Evolutionary conservation across 129 eudicot species (phyloP).

Genomic region (Chrysanthemum lavandulifolium): DNA sequence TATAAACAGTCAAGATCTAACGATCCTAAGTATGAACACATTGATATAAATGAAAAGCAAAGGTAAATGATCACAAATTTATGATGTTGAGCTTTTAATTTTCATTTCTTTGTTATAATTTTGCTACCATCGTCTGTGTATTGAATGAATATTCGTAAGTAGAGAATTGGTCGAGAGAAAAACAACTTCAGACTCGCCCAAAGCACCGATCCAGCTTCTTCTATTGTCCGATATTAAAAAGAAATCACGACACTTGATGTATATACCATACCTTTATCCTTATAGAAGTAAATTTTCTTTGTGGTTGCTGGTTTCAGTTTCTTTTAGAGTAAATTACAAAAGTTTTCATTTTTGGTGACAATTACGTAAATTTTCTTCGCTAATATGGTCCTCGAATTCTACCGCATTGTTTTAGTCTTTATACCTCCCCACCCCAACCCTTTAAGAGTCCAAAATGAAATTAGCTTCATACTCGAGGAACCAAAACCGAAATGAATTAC

Average conservation of each 20-base stretch:
- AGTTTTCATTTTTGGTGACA: not conserved
- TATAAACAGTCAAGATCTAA: conserved; percentile 65
- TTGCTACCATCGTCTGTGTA: conserved; percentile 35
- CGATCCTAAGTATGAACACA: conserved; percentile 80
- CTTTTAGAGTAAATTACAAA: not conserved
- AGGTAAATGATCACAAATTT: conserved; percentile 38
- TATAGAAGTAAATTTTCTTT: not conserved
- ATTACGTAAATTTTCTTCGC: too few species aligned
- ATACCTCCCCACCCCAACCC: too few species aligned
- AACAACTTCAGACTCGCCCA: conserved; percentile 66
- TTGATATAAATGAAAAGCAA: conserved; percentile 66
- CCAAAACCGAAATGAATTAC: too few species aligned
- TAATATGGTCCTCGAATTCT: too few species aligned
- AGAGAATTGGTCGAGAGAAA: conserved; percentile 83
- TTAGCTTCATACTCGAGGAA: too few species aligned
- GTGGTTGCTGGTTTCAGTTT: too few species aligned
- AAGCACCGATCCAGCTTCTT: conserved; percentile 64
- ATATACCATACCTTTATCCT: not conserved
- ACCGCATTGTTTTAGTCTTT: too few species aligned
- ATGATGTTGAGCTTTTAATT: not conserved
- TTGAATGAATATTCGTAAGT: conserved; percentile 76
- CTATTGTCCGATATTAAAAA: conserved; percentile 66
- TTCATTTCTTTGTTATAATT: not conserved
- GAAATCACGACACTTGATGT: conserved; percentile 80
- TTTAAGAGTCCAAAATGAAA: too few species aligned